A percentile compares a stretch with the other conserved stretches of the same genome.
These are phyloP conservation scores for Fraxinus excelsior DNA, from an alignment of 257 asterid species.

Conservation along the genomic window DNA sequence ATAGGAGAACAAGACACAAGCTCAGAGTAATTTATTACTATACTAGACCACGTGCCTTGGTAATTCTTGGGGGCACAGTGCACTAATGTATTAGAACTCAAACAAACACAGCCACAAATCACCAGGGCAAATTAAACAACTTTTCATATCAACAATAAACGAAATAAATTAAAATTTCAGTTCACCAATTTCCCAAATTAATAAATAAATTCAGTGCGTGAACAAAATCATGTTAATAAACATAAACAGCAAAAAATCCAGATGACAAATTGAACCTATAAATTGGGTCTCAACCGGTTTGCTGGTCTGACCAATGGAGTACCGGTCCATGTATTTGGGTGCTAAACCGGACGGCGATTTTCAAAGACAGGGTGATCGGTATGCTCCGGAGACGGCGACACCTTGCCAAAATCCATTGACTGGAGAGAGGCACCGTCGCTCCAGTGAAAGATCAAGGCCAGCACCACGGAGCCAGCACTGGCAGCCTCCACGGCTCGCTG, in stretches of 20 bases:
- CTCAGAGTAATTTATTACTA: too few species aligned
- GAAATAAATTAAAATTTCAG: neutral
- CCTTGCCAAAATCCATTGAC: conserved; percentile 60
- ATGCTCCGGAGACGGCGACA: conserved; percentile 44
- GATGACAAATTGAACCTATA: conserved; percentile 30
- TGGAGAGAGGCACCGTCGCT: conserved; percentile 72
- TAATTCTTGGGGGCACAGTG: too few species aligned
- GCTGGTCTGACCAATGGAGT: conserved; percentile 68
- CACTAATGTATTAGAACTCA: too few species aligned
- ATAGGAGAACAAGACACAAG: too few species aligned
- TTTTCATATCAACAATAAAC: too few species aligned
- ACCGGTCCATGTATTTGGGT: conserved; percentile 48
- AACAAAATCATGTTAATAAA: neutral
- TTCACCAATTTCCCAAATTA: neutral
- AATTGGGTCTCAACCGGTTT: conserved; percentile 60
- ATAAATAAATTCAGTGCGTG: neutral
- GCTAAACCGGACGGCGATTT: conserved; percentile 26
- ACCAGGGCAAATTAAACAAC: neutral
- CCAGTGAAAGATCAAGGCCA: conserved; percentile 60
- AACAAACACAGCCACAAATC: neutral
- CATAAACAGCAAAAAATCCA: neutral
- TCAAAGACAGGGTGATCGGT: conserved; percentile 40
- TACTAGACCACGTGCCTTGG: too few species aligned
- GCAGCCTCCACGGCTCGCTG: too few species aligned
- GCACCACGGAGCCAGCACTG: too few species aligned